Base-by-base conservation (phyloP, 495 filamentous ascomycete genomes). In the Pseudomonodictys pantanalensis region DNA sequence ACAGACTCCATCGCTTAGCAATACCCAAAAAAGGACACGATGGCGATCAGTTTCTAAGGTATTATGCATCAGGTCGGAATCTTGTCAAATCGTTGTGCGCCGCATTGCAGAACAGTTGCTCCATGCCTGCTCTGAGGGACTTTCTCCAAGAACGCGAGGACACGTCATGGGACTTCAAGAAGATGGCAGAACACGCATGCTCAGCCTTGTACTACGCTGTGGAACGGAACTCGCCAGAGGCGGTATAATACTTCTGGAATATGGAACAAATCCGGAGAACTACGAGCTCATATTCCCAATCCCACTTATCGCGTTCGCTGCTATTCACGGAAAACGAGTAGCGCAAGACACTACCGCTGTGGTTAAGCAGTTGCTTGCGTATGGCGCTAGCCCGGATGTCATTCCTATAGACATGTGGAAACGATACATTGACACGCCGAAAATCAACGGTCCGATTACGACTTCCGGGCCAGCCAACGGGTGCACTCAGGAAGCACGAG, bases 301-400 rank as follows among this genome's bases (percentile, higher is more conserved):
- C 12, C 59, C 45, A 18, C 9, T 62, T 8, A n/a, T 57, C 2
- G 52, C 59, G 12, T 57, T 50, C 23, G 25, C 39, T 1, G 58
- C 58, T 6, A 41, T 49, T 2, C 25, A 52, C 38, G 59, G 59
- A 12, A 9, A 23, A 12, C 17, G 6, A n/a, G 26, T n/a, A 10
- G 33, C 42, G n/a, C n/a, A 50, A 1, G 22, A 62, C 35, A 57
- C 52, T 2, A 58, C 24, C 11, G n/a, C 23, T 1, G 38, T 52
- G 7, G 52, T 51, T 12, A 62, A 58, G 30, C 12, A 28, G 4
- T 29, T 62, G 12, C 52, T 62, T 4, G 59, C 42, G 11, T 39
- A 2, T 5, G 60, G 60, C 18, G 44, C 38, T 1, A 29, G 24
- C 23, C 38, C 32, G 15, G 4, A 60, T 1, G 11, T n/a, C 15